Conservation (phyloP, 2,329 filamentous ascomycete species). For the Penicillium sp. region DNA sequence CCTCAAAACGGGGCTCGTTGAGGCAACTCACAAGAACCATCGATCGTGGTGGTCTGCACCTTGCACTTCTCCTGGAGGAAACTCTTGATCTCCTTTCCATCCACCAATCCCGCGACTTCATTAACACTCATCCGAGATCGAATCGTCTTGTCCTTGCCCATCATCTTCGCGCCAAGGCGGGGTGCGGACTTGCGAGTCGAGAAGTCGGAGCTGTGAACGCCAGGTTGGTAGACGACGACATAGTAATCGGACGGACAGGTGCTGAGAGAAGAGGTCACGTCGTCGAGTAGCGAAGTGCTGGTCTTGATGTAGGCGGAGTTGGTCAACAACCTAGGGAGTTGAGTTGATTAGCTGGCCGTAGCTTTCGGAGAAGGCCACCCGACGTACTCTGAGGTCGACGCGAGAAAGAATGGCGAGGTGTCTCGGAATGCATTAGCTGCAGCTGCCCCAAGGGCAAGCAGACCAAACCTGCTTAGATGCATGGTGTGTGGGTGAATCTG, state of each 20-base stretch:
- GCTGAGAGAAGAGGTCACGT: slow-evolving; percentile 56
- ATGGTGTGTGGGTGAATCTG: slow-evolving; percentile 40
- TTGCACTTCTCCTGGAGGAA: slow-evolving; percentile 54
- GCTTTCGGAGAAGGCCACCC: slow-evolving; percentile 6
- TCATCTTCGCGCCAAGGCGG: slow-evolving; percentile 58
- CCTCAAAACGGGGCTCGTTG: slow-evolving; percentile 5
- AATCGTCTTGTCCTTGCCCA: slow-evolving; percentile 54
- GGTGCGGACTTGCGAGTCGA: slow-evolving; percentile 55
- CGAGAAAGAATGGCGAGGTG: slow-evolving; percentile 85
- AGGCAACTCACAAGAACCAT: slow-evolving; percentile 45
- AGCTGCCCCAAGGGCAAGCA: slow-evolving; percentile 59
- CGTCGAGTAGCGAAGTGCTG: slow-evolving; percentile 47
- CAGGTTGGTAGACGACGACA: slow-evolving; percentile 76
- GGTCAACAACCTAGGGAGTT: slow-evolving; percentile 40
- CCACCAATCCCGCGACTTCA: slow-evolving; percentile 57
- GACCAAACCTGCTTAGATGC: slow-evolving; percentile 47
- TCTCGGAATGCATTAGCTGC: slow-evolving; percentile 76
- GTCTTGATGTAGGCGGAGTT: slow-evolving; percentile 49
- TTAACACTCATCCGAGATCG: slow-evolving; percentile 58
- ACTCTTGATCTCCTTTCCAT: slow-evolving; percentile 47
- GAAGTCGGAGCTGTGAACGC: slow-evolving; percentile 73
- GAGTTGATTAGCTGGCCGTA: slow-evolving; percentile 29
- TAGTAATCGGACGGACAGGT: slow-evolving; percentile 76
- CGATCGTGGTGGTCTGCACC: slow-evolving; percentile 47
- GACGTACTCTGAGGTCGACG: slow-evolving; percentile 80